A percentile compares a stretch with the other conserved stretches of the same genome.
These are phyloP conservation scores for Arxiozyma telluris DNA, from an alignment of 1,139 yeast genomes.

Conservation along the genomic window DNA sequence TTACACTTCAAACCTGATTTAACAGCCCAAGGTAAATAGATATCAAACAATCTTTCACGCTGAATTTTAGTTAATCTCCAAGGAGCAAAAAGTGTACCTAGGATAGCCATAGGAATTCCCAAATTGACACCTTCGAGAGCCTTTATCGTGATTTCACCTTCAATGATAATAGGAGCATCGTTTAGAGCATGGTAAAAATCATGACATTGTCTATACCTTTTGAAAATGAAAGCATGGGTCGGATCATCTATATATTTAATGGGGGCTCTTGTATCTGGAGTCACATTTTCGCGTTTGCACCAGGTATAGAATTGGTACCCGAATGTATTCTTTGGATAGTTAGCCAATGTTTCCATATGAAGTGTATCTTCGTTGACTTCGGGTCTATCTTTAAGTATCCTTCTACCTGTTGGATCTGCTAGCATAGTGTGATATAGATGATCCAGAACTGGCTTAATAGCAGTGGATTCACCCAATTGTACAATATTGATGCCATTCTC, in stretches of 20 bases:
- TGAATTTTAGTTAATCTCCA: slow-evolving; percentile 50
- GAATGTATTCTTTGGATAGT: slow-evolving; percentile 60
- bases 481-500: slow-evolving; percentile 55
- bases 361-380: slow-evolving; percentile 68
- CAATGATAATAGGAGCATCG: slow-evolving; percentile 82
- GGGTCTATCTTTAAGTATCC: slow-evolving; percentile 70
- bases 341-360: slow-evolving; percentile 50
- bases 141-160: slow-evolving; percentile 91
- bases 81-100: slow-evolving; percentile 86
- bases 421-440: slow-evolving; percentile 66
- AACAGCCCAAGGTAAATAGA: slow-evolving; percentile 87
- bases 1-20: slow-evolving; percentile 63
- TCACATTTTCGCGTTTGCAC: slow-evolving; percentile 80
- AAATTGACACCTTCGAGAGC: slow-evolving; percentile 87
- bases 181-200: slow-evolving; percentile 93
- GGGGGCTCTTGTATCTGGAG: slow-evolving; percentile 87
- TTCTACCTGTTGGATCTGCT: slow-evolving; percentile 63
- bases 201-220: slow-evolving; percentile 91
- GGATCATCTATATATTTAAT: slow-evolving; percentile 84
- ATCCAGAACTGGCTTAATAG: slow-evolving; percentile 57
- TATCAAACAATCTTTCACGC: slow-evolving; percentile 39
- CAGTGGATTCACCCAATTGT: slow-evolving; percentile 92
- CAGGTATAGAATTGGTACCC: slow-evolving; percentile 74
- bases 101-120: slow-evolving; percentile 92
- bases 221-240: slow-evolving; percentile 83